Percentiles rank a stretch among this genome's conserved stretches.
These are phyloP conservation scores for Macaranga tanarius DNA, from an alignment of 441 rosid genomes.

Conservation along the genomic window DNA sequence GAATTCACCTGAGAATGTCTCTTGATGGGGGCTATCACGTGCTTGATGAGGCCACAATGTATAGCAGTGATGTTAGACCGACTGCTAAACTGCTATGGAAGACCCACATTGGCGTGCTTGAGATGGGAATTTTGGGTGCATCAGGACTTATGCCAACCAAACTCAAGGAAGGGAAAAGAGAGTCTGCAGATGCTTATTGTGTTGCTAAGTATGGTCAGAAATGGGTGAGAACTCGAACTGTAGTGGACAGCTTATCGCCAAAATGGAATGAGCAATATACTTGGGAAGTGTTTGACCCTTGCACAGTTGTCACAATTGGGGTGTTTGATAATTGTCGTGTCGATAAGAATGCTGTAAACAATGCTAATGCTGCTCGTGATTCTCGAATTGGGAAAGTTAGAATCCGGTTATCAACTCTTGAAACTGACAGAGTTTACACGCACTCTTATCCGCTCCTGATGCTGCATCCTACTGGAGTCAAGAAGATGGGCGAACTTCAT, in stretches of 20 bases:
- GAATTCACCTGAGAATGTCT: constrained; percentile 42
- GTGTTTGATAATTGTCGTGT: constrained; percentile 46
- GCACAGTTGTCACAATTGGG: constrained; percentile 48
- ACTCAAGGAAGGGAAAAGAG: constrained; percentile 44
- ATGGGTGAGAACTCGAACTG: constrained; percentile 50
- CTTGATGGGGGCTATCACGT: constrained; percentile 59
- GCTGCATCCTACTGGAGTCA: constrained; percentile 32
- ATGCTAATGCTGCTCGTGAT: constrained; percentile 28
- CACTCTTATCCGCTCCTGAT: constrained; percentile 47
- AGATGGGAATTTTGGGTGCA: constrained; percentile 49
- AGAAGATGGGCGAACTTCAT: constrained; percentile 36
- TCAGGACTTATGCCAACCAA: constrained; percentile 44
- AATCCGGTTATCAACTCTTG: constrained; percentile 49
- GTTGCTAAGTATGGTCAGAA: constrained; percentile 55
- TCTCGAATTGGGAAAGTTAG: constrained; percentile 49
- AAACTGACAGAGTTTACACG: constrained; percentile 47
- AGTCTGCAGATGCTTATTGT: constrained; percentile 47
- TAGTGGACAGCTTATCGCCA: constrained; percentile 41
- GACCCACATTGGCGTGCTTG: constrained; percentile 47
- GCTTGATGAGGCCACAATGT: constrained; percentile 45
- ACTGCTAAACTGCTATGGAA: constrained; percentile 41
- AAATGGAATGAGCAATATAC: constrained; percentile 65
- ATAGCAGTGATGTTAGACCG: constrained; percentile 46
- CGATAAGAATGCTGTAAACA: constrained; percentile 30
- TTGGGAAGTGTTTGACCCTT: constrained; percentile 67